Percentiles rank a stretch among this genome's conserved stretches.
Conservation (phyloP, 441 rosid species). For the Aleurites moluccanus region DNA sequence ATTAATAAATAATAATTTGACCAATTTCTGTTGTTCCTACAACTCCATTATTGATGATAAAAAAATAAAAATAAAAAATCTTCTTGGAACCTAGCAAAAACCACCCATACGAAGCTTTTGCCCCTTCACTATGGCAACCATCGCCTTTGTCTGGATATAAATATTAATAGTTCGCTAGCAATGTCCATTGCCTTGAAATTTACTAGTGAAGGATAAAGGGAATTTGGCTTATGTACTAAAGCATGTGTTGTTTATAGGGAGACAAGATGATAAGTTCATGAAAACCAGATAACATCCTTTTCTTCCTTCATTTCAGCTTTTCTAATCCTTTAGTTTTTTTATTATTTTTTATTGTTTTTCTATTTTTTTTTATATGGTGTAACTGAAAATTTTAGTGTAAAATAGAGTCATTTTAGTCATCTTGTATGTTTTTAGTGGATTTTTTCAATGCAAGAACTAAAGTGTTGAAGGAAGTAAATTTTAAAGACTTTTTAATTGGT, state of each 20-base stretch:
- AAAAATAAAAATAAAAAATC: not conserved
- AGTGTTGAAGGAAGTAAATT: too few species aligned
- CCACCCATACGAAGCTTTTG: constrained; percentile 16
- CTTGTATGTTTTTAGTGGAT: too few species aligned
- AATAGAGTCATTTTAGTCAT: too few species aligned
- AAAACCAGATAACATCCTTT: not conserved
- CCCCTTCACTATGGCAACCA: constrained; percentile 28
- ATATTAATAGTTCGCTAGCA: not conserved
- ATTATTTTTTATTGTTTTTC: too few species aligned
- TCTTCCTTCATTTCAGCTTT: too few species aligned
- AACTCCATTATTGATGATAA: constrained; percentile 26
- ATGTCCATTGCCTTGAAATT: not conserved
- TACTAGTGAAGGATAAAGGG: not conserved
- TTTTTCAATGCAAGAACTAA: too few species aligned
- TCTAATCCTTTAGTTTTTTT: too few species aligned
- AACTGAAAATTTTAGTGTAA: too few species aligned
- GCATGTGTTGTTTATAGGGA: constrained; percentile 14
- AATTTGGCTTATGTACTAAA: not conserved
- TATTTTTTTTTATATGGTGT: too few species aligned
- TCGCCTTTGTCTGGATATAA: constrained; percentile 1
- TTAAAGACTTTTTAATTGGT: too few species aligned
- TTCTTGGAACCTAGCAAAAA: constrained; percentile 14
- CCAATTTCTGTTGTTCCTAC: constrained; percentile 46
- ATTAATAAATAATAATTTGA: constrained; percentile 17
- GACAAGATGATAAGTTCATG: constrained; percentile 29